phyloP scores from a whole-genome alignment of 163 green algal species.

The Scenedesmus sp. region DNA sequence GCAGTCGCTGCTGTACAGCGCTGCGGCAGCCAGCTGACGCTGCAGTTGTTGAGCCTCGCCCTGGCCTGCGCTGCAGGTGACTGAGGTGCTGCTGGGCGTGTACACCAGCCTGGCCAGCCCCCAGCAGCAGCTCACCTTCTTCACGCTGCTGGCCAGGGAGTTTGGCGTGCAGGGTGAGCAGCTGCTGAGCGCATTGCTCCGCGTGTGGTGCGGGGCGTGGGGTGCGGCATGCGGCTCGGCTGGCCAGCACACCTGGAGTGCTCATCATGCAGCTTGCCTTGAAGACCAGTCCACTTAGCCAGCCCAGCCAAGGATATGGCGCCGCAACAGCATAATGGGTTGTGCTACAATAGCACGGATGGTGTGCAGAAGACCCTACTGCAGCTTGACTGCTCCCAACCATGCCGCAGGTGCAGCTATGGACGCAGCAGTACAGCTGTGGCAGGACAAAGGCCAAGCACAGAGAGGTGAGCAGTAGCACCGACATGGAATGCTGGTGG shows the following conservation, averaged over 20 bases:
- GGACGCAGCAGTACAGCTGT: constrained; percentile 31
- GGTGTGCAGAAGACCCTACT: not conserved
- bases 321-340: too few relatives aligned
- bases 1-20: not conserved
- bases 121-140: constrained; percentile 21
- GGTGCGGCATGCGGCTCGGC: too few relatives aligned
- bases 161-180: constrained; percentile 42
- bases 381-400: too few relatives aligned
- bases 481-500: not conserved
- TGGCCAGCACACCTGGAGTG: too few relatives aligned
- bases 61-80: not conserved
- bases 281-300: too few relatives aligned
- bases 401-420: constrained; percentile 27
- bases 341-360: too few relatives aligned
- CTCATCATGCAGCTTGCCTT: too few relatives aligned
- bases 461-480: not conserved
- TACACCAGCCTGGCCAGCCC: constrained; percentile 4
- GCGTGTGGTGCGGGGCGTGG: too few relatives aligned
- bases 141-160: constrained; percentile 34
- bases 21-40: not conserved
- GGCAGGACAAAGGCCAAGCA: not conserved
- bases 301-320: too few relatives aligned
- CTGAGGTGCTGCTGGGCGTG: constrained; percentile 22
- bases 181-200: too few relatives aligned
- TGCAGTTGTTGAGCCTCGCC: not conserved